phyloP scores from a whole-genome alignment of 1,139 yeast species.

The Blastobotrys proliferans region DNA sequence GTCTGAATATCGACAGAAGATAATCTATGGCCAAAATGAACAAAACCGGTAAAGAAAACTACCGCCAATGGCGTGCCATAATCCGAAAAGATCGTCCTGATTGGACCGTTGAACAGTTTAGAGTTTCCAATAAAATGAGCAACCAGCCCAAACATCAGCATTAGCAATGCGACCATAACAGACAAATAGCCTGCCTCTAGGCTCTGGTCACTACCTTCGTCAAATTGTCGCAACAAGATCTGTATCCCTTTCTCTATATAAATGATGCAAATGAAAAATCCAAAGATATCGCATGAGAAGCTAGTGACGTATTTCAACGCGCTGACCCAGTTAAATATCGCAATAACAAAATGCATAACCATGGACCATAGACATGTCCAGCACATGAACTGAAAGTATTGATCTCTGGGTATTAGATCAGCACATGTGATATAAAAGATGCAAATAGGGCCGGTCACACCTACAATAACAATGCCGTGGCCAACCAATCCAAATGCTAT shows the following conservation, averaged over 20 bases:
- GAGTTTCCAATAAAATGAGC: conserved; percentile 61
- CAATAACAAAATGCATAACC: conserved; percentile 72
- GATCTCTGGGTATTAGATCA: no score
- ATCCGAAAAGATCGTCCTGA: conserved; percentile 73
- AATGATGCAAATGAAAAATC: conserved; percentile 84
- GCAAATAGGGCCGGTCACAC: conserved; percentile 88
- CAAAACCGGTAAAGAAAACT: conserved; percentile 85
- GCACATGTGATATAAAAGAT: conserved; percentile 82
- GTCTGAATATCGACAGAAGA: conserved; percentile 48
- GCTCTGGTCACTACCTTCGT: conserved; percentile 26
- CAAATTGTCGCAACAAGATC: conserved; percentile 68
- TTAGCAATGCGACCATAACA: conserved; percentile 63
- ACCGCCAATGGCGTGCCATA: conserved; percentile 82
- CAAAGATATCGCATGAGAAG: conserved; percentile 91
- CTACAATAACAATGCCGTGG: conserved; percentile 93
- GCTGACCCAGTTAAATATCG: conserved; percentile 65
- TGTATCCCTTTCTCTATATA: conserved; percentile 90
- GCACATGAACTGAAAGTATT: conserved; percentile 89
- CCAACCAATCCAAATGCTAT: conserved; percentile 85
- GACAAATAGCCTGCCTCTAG: conserved; percentile 62
- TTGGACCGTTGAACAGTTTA: conserved; percentile 52
- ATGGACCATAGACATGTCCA: conserved; percentile 94
- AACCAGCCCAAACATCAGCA: conserved; percentile 71
- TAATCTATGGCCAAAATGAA: conserved; percentile 81
- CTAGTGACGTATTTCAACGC: conserved; percentile 69